These are phyloP conservation scores for Patellifolia procumbens DNA, from an alignment of 179 eudicot species.

Conservation along the genomic window DNA sequence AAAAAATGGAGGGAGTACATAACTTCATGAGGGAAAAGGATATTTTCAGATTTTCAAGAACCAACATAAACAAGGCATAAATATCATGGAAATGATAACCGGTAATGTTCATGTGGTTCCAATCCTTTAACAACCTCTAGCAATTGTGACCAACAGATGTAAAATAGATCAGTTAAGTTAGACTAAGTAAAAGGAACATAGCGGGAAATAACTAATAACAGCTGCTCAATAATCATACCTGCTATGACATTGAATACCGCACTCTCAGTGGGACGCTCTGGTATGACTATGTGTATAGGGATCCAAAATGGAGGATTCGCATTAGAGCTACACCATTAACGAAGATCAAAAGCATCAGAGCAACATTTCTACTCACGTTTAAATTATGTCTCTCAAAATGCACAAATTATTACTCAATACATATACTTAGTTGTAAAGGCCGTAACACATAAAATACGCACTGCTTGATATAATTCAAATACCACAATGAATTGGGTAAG, in stretches of 20 bases:
- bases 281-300: slow-evolving; percentile 87
- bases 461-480: not conserved
- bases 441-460: not conserved
- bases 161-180: not conserved
- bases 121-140: not conserved
- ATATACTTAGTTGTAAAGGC: not conserved
- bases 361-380: not conserved
- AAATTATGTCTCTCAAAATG: not conserved
- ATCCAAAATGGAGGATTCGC: slow-evolving; percentile 97
- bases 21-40: not conserved
- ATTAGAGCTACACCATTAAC: slow-evolving; percentile 62
- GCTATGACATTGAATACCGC: slow-evolving; percentile 93
- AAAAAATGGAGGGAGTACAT: no score
- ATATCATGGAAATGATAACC: slow-evolving; percentile 1
- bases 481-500: not conserved
- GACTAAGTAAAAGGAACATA: slow-evolving; percentile 11
- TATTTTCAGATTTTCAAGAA: not conserved
- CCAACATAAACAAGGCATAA: not conserved
- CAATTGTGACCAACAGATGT: not conserved
- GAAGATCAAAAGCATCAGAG: slow-evolving; percentile 21
- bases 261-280: slow-evolving; percentile 98
- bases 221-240: slow-evolving; percentile 47
- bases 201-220: not conserved
- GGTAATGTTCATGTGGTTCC: not conserved
- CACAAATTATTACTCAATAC: not conserved